Evolutionary conservation across 129 eudicot species (phyloP).

Genomic region (Tagetes erecta): DNA sequence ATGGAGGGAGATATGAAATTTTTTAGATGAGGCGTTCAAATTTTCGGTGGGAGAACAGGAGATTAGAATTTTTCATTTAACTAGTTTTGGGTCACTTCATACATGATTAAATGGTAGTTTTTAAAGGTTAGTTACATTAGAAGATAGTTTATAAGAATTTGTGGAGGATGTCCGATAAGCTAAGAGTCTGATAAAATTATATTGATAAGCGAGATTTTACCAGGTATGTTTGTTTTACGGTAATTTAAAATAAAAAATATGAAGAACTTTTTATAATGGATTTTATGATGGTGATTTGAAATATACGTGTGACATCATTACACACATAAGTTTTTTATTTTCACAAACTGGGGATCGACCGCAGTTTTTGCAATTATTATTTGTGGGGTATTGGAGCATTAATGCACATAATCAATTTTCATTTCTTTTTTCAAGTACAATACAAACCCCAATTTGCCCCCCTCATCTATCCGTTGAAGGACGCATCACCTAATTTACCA

Average conservation of each 20-base stretch:
- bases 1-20: no score
- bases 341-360: background rate
- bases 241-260: background rate
- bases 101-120: background rate
- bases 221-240: background rate
- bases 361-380: slow-evolving; percentile 15
- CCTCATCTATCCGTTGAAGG: no score
- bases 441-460: no score
- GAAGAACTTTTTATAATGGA: slow-evolving; percentile 15
- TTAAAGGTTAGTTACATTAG: background rate
- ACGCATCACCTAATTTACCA: no score
- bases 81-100: background rate
- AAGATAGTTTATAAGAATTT: background rate
- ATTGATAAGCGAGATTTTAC: no score
- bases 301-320: slow-evolving; percentile 26
- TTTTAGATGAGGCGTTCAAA: no score
- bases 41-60: no score
- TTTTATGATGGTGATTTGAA: slow-evolving; percentile 32
- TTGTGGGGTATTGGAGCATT: slow-evolving; percentile 21
- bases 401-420: slow-evolving; percentile 1
- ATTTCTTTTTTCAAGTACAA: background rate
- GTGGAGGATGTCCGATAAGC: no score
- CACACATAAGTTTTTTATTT: slow-evolving; percentile 16
- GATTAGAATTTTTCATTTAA: background rate
- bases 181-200: background rate